A percentile compares a stretch with the other conserved stretches of the same genome.
Evolutionary conservation across 768 basidiomycete species (phyloP).

Genomic region (Lepiota venenata): DNA sequence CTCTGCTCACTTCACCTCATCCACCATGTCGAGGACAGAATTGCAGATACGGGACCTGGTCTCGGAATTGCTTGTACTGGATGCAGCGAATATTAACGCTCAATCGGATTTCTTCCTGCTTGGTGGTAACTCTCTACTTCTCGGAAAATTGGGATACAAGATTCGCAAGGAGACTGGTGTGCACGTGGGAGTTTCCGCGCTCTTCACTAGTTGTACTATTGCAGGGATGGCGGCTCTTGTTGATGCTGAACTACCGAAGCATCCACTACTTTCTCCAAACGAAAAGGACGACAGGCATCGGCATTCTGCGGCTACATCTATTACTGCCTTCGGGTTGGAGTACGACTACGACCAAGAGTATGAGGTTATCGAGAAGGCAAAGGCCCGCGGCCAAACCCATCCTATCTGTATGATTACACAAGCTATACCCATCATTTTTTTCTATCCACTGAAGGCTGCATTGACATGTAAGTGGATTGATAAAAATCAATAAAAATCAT

Average conservation of each 20-base stretch:
- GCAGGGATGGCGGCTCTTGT: slow-evolving; percentile 36
- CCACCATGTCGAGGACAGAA: slow-evolving; percentile 27
- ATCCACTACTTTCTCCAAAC: slow-evolving; percentile 6
- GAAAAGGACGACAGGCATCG: slow-evolving; percentile 8
- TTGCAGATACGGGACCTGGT: slow-evolving; percentile 34
- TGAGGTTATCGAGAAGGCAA: slow-evolving; percentile 17
- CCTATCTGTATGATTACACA: slow-evolving; percentile 38
- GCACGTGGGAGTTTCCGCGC: slow-evolving; percentile 30
- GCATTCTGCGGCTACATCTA: slow-evolving; percentile 16
- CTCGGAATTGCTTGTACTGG: slow-evolving; percentile 28
- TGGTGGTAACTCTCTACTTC: slow-evolving; percentile 42
- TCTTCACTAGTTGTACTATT: slow-evolving; percentile 41
- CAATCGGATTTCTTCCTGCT: slow-evolving; percentile 42
- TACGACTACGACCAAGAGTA: slow-evolving; percentile 26
- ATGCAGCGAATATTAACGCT: slow-evolving; percentile 23
- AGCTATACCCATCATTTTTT: slow-evolving; percentile 37
- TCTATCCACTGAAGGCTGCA: slow-evolving; percentile 42
- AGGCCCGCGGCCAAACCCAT: slow-evolving; percentile 29
- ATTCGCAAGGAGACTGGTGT: slow-evolving; percentile 37
- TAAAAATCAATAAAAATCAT: neutral
- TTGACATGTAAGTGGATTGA: slow-evolving; percentile 31
- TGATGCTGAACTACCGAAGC: slow-evolving; percentile 20
- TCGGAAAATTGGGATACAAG: slow-evolving; percentile 42
- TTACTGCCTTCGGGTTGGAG: slow-evolving; percentile 22
- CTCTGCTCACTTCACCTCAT: slow-evolving; percentile 17